These are phyloP conservation scores for Basidiobolus meristosporus DNA, from an alignment of 371 early-diverging fungal genomes.

Conservation along the genomic window DNA sequence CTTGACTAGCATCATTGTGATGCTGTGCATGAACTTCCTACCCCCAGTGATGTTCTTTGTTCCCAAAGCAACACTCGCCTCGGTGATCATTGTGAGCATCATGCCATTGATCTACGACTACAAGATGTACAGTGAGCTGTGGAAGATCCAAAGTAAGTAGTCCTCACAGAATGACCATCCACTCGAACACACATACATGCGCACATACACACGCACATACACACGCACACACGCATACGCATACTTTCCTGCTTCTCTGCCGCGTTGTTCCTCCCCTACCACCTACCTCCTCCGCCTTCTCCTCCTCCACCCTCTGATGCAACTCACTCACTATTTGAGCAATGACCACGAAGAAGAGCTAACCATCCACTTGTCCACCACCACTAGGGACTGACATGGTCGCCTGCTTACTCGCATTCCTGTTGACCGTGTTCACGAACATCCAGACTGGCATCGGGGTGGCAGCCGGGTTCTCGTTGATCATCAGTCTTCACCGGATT, in stretches of 20 bases:
- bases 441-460: slow-evolving; percentile 35
- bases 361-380: slow-evolving; percentile 4
- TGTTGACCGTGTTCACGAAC: slow-evolving; percentile 61
- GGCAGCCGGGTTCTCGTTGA: slow-evolving; percentile 20
- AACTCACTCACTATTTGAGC: too few species aligned
- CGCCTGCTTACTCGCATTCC: background rate
- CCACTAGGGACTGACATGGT: background rate
- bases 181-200: too few species aligned
- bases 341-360: too few species aligned
- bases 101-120: slow-evolving; percentile 7
- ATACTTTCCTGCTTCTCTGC: too few species aligned
- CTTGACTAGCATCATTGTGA: slow-evolving; percentile 50
- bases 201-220: too few species aligned
- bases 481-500: slow-evolving; percentile 24
- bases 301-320: too few species aligned
- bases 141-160: slow-evolving; percentile 6
- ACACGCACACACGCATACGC: too few species aligned
- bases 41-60: slow-evolving; percentile 72
- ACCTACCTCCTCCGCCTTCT: too few species aligned
- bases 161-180: background rate
- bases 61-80: slow-evolving; percentile 46
- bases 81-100: slow-evolving; percentile 29
- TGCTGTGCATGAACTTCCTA: slow-evolving; percentile 49
- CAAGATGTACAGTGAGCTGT: slow-evolving; percentile 6
- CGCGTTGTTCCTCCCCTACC: too few species aligned